phyloP scores from a whole-genome alignment of 2,329 filamentous ascomycete genomes.

The Aschersonia sp. region DNA sequence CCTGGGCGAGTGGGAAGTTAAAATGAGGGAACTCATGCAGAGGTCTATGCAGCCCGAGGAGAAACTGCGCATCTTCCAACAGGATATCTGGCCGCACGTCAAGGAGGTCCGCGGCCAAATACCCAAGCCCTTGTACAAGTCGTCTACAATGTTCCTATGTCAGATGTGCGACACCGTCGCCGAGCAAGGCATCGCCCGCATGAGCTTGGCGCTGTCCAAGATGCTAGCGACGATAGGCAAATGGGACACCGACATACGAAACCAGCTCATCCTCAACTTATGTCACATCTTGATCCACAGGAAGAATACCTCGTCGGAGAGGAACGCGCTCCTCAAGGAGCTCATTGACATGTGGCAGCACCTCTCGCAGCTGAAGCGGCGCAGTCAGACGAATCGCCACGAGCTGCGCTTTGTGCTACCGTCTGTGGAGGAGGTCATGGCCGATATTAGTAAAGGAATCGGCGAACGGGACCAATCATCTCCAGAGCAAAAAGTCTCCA shows the following conservation, averaged over 20 bases:
- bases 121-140: conserved; percentile 13
- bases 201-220: conserved; percentile 12
- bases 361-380: conserved; percentile 18
- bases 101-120: conserved; percentile 11
- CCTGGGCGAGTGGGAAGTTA: conserved; percentile 15
- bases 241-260: conserved; percentile 12
- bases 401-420: conserved; percentile 16
- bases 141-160: conserved; percentile 9
- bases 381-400: conserved; percentile 8
- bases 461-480: not conserved
- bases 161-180: conserved; percentile 7
- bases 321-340: conserved; percentile 11
- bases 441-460: conserved; percentile 4
- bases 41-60: conserved; percentile 4
- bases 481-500: not conserved
- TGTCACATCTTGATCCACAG: conserved; percentile 12
- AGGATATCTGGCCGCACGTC: conserved; percentile 17
- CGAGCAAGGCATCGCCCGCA: conserved; percentile 5
- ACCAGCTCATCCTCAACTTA: conserved; percentile 17
- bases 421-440: conserved; percentile 12
- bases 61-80: conserved; percentile 12
- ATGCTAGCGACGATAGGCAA: conserved; percentile 13
- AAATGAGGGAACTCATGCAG: conserved; percentile 12
- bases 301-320: conserved; percentile 5
- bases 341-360: conserved; percentile 21